A percentile compares a stretch with the other conserved stretches of the same genome.
Conservation (phyloP, 2,329 filamentous ascomycete genomes). For the Neophaeococcomyces mojaviensis region DNA sequence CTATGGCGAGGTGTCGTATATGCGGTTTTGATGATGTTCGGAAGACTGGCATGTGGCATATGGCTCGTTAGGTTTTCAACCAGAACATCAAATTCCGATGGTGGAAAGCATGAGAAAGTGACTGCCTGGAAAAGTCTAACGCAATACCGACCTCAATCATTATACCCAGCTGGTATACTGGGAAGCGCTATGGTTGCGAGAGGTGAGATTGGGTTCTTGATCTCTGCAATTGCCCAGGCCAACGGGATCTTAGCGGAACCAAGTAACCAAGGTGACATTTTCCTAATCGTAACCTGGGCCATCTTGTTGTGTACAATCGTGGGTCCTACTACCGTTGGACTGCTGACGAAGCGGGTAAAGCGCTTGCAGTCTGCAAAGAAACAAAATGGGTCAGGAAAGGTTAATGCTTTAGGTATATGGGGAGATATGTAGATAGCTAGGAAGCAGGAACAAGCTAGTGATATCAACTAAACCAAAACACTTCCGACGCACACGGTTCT, state of each 20-base stretch:
- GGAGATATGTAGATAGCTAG: not conserved
- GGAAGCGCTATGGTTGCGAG: slow-evolving; percentile 65
- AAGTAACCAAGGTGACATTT: slow-evolving; percentile 30
- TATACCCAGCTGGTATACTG: slow-evolving; percentile 61
- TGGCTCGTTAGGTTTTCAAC: slow-evolving; percentile 45
- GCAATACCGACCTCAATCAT: slow-evolving; percentile 42
- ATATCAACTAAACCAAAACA: not conserved
- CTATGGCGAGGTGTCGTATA: slow-evolving; percentile 71
- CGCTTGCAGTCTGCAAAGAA: slow-evolving; percentile 29
- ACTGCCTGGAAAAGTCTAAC: not conserved
- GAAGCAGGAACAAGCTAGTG: not conserved
- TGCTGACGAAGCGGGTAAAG: slow-evolving; percentile 42
- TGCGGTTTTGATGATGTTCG: slow-evolving; percentile 59
- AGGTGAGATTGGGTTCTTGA: slow-evolving; percentile 74
- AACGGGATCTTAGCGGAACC: slow-evolving; percentile 38
- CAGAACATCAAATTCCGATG: not conserved
- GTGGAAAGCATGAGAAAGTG: not conserved
- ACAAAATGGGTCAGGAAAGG: not conserved
- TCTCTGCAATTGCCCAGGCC: slow-evolving; percentile 59
- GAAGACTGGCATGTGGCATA: slow-evolving; percentile 53
- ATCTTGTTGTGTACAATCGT: slow-evolving; percentile 51
- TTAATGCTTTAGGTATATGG: not conserved
- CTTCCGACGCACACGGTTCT: not conserved
- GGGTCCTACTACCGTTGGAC: slow-evolving; percentile 46
- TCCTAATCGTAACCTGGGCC: slow-evolving; percentile 49